A percentile compares a stretch with the other conserved stretches of the same genome.
Conservation (phyloP, 73 alveolate genomes). For the Paramecium primaurelia region DNA sequence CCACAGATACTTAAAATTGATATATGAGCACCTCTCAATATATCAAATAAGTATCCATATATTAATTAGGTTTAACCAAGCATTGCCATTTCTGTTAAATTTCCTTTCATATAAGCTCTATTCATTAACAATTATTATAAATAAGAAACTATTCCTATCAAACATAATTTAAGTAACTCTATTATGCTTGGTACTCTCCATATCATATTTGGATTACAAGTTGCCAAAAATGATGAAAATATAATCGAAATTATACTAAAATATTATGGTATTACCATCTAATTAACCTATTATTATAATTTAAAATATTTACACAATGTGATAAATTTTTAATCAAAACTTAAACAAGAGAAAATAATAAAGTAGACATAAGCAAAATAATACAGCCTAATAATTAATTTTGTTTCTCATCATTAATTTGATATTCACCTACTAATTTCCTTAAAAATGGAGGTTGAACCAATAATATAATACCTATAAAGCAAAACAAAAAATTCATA, state of each 20-base stretch:
- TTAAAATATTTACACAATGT: background rate
- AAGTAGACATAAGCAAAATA: background rate
- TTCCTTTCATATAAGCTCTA: constrained; percentile 12
- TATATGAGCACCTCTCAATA: background rate
- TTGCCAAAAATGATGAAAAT: background rate
- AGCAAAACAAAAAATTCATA: background rate
- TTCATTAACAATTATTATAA: background rate
- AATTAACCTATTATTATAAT: background rate
- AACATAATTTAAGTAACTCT: background rate
- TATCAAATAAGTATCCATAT: background rate
- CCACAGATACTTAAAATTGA: background rate
- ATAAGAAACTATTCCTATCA: background rate
- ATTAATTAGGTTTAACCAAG: background rate
- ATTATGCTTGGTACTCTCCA: background rate
- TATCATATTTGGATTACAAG: background rate
- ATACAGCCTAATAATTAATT: background rate
- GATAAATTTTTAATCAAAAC: background rate
- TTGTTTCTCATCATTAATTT: background rate
- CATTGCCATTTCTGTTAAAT: constrained; percentile 10
- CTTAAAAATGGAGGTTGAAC: background rate
- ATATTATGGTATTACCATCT: background rate
- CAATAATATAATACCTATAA: background rate
- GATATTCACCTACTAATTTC: background rate
- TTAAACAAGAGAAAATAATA: background rate
- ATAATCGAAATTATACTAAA: background rate